These are phyloP conservation scores for Scheffersomyces lignicola DNA, from an alignment of 1,139 yeast genomes.

Conservation along the genomic window DNA sequence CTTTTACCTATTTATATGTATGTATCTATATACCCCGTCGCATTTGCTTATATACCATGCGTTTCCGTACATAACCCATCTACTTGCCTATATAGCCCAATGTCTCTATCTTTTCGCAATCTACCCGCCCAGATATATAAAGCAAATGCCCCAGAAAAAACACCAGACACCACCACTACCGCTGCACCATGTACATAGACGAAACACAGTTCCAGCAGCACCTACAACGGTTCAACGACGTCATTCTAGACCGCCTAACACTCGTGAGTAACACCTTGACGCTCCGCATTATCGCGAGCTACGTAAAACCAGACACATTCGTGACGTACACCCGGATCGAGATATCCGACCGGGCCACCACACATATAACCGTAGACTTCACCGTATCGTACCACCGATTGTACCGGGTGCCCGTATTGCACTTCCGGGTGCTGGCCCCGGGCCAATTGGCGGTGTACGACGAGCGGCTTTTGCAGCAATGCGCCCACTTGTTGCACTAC, in stretches of 20 bases:
- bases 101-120: too few species aligned
- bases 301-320: background rate
- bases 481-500: background rate
- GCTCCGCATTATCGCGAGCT: background rate
- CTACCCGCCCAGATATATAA: too few species aligned
- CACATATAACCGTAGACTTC: constrained; percentile 14
- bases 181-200: too few species aligned
- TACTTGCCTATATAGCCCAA: too few species aligned
- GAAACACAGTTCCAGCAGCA: too few species aligned
- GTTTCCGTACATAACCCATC: too few species aligned
- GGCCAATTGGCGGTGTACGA: background rate
- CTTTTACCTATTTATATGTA: too few species aligned
- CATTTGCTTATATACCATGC: too few species aligned
- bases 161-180: too few species aligned
- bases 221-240: background rate
- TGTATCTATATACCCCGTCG: too few species aligned
- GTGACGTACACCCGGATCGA: background rate
- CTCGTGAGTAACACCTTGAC: too few species aligned
- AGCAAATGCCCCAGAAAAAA: too few species aligned
- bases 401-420: constrained; percentile 34
- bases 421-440: constrained; percentile 18
- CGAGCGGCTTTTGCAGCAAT: constrained; percentile 7
- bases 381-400: constrained; percentile 31
- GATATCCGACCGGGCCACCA: background rate
- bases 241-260: background rate